Evolutionary conservation across 73 alveolate genomes (phyloP).

Genomic region (Paramecium bursaria): DNA sequence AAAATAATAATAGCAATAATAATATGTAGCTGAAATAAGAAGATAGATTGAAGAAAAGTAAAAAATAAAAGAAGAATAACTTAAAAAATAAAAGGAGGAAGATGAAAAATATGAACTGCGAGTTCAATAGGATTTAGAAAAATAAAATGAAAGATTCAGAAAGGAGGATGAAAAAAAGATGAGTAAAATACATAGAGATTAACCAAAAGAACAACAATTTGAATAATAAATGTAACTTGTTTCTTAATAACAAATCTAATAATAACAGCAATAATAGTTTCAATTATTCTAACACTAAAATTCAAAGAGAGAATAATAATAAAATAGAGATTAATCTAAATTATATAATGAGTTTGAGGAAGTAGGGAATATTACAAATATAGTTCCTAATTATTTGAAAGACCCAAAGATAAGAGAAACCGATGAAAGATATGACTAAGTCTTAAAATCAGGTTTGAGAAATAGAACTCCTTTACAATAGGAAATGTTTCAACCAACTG

Average conservation of each 20-base stretch:
- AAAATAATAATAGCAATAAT: constrained; percentile 30
- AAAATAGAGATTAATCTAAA: no score
- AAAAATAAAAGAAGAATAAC: constrained; percentile 60
- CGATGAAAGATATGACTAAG: constrained; percentile 47
- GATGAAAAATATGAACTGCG: constrained; percentile 46
- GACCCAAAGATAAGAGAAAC: constrained; percentile 20
- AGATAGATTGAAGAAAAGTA: constrained; percentile 58
- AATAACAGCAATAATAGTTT: no score
- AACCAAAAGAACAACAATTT: constrained; percentile 49
- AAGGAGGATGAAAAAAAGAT: constrained; percentile 63
- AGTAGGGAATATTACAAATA: constrained; percentile 18
- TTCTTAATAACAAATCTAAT: no score
- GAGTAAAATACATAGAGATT: constrained; percentile 1
- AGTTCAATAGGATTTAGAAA: constrained; percentile 31
- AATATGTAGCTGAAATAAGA: constrained; percentile 46
- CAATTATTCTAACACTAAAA: no score
- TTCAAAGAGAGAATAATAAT: no score
- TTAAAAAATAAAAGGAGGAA: constrained; percentile 53
- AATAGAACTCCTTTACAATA: neutral
- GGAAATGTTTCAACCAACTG: no score
- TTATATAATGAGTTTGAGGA: constrained; percentile 47
- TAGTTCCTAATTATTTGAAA: constrained; percentile 42
- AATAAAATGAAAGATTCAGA: constrained; percentile 19
- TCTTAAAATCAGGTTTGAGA: neutral
- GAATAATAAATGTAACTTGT: constrained; percentile 60